Evolutionary conservation across 371 early-diverging fungal species (phyloP).

Genomic region (Gilbertella persicaria): DNA sequence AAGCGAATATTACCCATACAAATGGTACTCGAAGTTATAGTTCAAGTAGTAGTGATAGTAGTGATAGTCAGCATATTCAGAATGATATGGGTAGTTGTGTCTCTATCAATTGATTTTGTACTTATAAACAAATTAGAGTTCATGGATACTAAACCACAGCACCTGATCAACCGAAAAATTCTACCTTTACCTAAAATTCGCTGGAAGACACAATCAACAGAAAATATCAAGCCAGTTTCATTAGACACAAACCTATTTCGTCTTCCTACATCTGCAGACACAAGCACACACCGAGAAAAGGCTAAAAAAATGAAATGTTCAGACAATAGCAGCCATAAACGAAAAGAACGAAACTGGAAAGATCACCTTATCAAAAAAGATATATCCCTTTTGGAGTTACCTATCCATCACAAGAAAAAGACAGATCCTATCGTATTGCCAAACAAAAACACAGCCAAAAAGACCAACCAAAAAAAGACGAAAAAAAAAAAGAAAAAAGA

Average conservation of each 20-base stretch:
- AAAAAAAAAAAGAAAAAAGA: conserved; percentile 10
- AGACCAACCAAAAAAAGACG: conserved; percentile 9
- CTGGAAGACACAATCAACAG: conserved; percentile 2
- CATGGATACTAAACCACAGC: not conserved
- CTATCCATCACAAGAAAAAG: not conserved
- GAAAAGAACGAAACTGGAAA: conserved; percentile 14
- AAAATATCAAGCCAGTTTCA: not conserved
- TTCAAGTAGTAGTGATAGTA: not conserved
- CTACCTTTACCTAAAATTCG: conserved; percentile 29
- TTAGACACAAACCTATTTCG: not conserved
- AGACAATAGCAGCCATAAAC: not conserved
- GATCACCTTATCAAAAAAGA: conserved; percentile 1
- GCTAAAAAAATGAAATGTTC: conserved; percentile 31
- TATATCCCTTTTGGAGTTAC: too few relatives aligned
- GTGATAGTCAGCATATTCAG: too few relatives aligned
- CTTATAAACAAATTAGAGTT: too few relatives aligned
- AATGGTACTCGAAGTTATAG: not conserved
- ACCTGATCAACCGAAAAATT: conserved; percentile 15
- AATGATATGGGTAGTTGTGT: too few relatives aligned
- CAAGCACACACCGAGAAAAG: conserved; percentile 10
- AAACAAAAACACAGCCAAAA: not conserved
- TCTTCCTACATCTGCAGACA: not conserved
- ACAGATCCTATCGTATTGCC: conserved; percentile 1
- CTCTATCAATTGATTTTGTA: too few relatives aligned
- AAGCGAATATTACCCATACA: conserved; percentile 6